Evolutionary conservation across 345 rosid genomes (phyloP).

Genomic region (Salix udensis): DNA sequence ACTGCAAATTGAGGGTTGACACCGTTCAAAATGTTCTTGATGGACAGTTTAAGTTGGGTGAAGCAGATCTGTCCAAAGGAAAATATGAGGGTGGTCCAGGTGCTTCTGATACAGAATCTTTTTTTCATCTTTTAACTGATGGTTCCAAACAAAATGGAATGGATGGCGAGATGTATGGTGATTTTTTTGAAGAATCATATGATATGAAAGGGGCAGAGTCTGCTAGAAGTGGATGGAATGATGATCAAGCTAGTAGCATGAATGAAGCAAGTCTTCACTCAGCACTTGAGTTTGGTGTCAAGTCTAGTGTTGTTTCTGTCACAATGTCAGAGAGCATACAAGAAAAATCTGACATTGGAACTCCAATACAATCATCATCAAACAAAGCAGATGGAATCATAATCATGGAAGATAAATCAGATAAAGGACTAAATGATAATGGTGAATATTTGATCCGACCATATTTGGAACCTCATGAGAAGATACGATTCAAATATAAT

Average conservation of each 20-base stretch:
- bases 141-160: constrained; percentile 30
- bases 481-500: constrained; percentile 83
- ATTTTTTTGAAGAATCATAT: constrained; percentile 48
- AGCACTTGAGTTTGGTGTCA: constrained; percentile 84
- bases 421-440: constrained; percentile 84
- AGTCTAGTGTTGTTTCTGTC: constrained; percentile 67
- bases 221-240: constrained; percentile 75
- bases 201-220: constrained; percentile 51
- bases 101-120: constrained; percentile 62
- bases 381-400: constrained; percentile 59
- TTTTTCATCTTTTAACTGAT: constrained; percentile 55
- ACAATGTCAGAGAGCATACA: constrained; percentile 69
- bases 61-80: constrained; percentile 50
- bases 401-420: constrained; percentile 61
- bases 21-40: constrained; percentile 76
- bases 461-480: constrained; percentile 89
- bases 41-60: constrained; percentile 71
- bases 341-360: constrained; percentile 69
- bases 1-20: constrained; percentile 73
- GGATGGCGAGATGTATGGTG: constrained; percentile 59
- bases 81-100: constrained; percentile 53
- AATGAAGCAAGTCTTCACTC: constrained; percentile 99
- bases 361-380: constrained; percentile 72
- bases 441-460: constrained; percentile 98
- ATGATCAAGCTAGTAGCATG: constrained; percentile 76